Conservation (phyloP, 306 rosid genomes). For the Glycine soja region DNA sequence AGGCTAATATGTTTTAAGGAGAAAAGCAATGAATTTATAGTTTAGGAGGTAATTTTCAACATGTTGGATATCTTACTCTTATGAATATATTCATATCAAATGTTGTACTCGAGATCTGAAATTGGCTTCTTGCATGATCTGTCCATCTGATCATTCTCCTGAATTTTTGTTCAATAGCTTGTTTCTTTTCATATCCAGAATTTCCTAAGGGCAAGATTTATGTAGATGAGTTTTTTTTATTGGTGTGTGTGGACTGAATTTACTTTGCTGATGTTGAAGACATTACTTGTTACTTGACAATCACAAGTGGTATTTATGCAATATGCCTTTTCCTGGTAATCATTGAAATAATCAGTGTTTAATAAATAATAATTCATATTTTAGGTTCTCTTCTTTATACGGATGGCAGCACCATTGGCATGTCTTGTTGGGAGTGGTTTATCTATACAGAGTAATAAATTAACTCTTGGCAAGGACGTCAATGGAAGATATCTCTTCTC, state of each 20-base stretch:
- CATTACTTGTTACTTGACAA: neutral
- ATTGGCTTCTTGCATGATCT: slow-evolving; percentile 40
- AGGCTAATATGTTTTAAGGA: neutral
- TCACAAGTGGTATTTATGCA: slow-evolving; percentile 2
- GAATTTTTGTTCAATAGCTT: slow-evolving; percentile 1
- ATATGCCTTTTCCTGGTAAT: slow-evolving; percentile 21
- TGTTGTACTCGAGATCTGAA: neutral
- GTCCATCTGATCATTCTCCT: slow-evolving; percentile 12
- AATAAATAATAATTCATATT: neutral
- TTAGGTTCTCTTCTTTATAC: slow-evolving; percentile 20
- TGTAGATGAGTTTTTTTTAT: neutral
- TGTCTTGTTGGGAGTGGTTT: slow-evolving; percentile 82
- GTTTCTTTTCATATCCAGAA: slow-evolving; percentile 5
- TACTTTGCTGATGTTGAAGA: neutral
- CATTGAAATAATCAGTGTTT: slow-evolving; percentile 4
- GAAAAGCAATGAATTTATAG: neutral
- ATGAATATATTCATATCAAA: neutral
- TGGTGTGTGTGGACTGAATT: neutral
- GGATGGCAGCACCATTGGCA: slow-evolving; percentile 84
- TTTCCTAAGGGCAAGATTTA: neutral
- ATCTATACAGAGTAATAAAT: slow-evolving; percentile 59
- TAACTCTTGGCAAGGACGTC: slow-evolving; percentile 54
- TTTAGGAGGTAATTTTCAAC: neutral
- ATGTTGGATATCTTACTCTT: neutral
- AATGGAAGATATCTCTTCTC: slow-evolving; percentile 58